Evolutionary conservation across 2,329 filamentous ascomycete species (phyloP), one percentile per base, ranked within the genome.

Genomic region (Chaetomium sp.): DNA sequence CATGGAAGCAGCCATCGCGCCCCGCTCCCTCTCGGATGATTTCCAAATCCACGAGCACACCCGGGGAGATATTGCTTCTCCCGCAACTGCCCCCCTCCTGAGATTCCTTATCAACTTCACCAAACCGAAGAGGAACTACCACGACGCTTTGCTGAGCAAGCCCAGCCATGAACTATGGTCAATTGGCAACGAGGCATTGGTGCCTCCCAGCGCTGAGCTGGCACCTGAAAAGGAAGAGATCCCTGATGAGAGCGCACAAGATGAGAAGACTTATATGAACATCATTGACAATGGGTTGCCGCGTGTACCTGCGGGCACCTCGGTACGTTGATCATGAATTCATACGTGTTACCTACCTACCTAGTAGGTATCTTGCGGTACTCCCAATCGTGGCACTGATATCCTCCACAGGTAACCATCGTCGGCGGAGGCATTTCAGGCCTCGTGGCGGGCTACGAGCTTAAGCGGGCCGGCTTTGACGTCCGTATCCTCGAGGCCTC

Each of bases 401-500:
- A 45, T 38, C 35, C 42, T 6, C 16, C 42, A 47, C 9, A 47
- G 42, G 42, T 47, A 12, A 47, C 49, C 49, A 60, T 51, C n/a
- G 45, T 60, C n/a, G 57, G 57, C 3, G 57, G 45, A 13, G 57
- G 57, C 33, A 35, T 60, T 3, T 47, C 42, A 6, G 42, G 42
- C 21, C 42, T 47, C n/a, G 42, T 47, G 42, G 42, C 42, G 6
- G 56, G 56, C 56, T 58, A 58, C 33, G 56, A 62, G 38, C 60
- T 55, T 4, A 62, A 62, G 25, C 42, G 53, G 35, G 33, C 51
- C 9, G 60, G 60, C 12, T 62, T 56, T 27, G 21, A 31, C 27
- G 50, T 56, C 19, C 25, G 12, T 9, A 62, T 62, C 16, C 60
- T 62, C 9, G 60, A 62, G 38, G 51, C 60, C 23, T 62, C 60